phyloP scores from a whole-genome alignment of 805 yeast genomes.

The Lachancea cidri region DNA sequence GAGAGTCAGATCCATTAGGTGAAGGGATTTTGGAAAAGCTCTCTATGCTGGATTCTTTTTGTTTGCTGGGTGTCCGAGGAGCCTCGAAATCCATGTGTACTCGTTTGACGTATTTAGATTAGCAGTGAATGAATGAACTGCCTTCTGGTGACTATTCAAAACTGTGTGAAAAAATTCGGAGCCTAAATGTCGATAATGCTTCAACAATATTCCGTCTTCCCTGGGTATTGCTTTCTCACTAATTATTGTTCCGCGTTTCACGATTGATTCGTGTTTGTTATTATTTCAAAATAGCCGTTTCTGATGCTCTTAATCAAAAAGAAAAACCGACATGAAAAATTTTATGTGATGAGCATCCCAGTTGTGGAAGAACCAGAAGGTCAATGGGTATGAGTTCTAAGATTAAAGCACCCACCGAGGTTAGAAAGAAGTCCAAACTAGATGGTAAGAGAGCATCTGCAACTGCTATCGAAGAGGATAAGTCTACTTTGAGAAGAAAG shows the following conservation, averaged over 20 bases:
- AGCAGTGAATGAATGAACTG: too few relatives aligned
- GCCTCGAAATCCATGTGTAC: slow-evolving; percentile 8
- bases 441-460: neutral
- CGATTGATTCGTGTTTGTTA: neutral
- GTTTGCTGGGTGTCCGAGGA: slow-evolving; percentile 18
- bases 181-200: too few relatives aligned
- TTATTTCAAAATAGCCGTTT: neutral
- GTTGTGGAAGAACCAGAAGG: neutral
- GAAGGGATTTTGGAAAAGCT: slow-evolving; percentile 17
- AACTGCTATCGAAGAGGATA: neutral
- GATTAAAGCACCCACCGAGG: neutral
- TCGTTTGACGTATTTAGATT: too few relatives aligned
- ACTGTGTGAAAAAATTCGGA: too few relatives aligned
- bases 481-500: neutral
- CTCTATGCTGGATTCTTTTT: neutral
- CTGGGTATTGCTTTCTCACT: too few relatives aligned
- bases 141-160: too few relatives aligned
- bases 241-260: neutral
- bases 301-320: neutral
- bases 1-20: slow-evolving; percentile 15
- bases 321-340: slow-evolving; percentile 1
- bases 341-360: slow-evolving; percentile 2
- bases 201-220: too few relatives aligned
- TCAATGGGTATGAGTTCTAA: slow-evolving; percentile 1
- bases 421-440: slow-evolving; percentile 2